Base-by-base conservation (phyloP, 345 rosid species). In the Dipteronia dyeriana region DNA sequence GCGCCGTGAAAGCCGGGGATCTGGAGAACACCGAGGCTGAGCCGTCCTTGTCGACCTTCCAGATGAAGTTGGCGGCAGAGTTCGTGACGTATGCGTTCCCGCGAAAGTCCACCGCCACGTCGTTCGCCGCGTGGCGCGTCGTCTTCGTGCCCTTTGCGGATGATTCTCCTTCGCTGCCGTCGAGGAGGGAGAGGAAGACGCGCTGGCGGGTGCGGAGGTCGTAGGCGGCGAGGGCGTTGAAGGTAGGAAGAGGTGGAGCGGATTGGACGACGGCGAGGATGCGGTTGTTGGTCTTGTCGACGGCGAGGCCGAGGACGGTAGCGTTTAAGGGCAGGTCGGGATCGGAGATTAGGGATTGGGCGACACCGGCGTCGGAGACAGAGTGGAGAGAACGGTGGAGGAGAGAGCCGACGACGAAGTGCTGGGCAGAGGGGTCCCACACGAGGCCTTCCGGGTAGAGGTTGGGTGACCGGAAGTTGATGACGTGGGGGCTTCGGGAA, bases 1-100 rank as follows among this genome's bases (percentile, higher is more conserved):
- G 78, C 16, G 84, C 78, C 39, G 75, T 87, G 80, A 89, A 95
- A 0, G 47, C 11, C 25, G 90, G 81, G n/a, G 94, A 86, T 80
- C 67, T 87, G 13, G 98, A 95, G 85, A 90, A 95, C 75, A 90
- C 80, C 60, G 94, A 78, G 13, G 95, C 91, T 39, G n/a, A 85
- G 2, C 98, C 98, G 51, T 86, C 75, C 3, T 76, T 81, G 81
- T 85, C 72, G 23, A 95, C 97, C 79, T 84, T 93, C 97, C 97
- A 95, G 78, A 95, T 95, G 88, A 89, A 83, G 91, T 92, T 87
- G 0, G 85, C 91, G 17, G 80, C 84, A 22, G 98, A 86, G 76
- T 94, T 89, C 23, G 98, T 94, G 84, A 94, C 93, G 86, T 82
- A 92, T 3, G 98, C 95, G 86, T 91, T 92, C 23, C 97, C 95